Evolutionary conservation across 495 filamentous ascomycete genomes (phyloP), one percentile per base, ranked within the genome.

Genomic region (Parachaetomium inaequale): DNA sequence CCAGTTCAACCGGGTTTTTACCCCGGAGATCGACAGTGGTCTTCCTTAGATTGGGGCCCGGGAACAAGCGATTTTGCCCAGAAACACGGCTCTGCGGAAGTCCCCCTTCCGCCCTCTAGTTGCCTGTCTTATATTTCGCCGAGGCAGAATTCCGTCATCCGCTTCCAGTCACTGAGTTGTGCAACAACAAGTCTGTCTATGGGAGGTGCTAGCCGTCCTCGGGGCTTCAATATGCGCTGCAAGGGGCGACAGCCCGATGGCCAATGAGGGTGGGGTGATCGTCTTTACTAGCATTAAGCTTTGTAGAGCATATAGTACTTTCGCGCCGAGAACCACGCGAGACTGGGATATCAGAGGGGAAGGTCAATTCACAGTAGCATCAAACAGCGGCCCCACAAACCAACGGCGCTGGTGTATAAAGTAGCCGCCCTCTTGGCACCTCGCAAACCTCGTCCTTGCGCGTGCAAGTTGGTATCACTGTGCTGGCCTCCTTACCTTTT

Each of bases 31-130:
- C 29, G 8, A 1, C 50, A 53, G 15, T 3, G 46, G 23, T 7
- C 12, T 26, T n/a, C 29, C 23, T 36, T 21, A 34, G 19, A 34
- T 53, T 59, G 45, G 21, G 17, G 28, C 42, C 12, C 51, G 29
- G 52, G 52, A 40, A 26, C 19, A 55, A 55, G 52, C 52, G 32
- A 55, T 55, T 42, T 42, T 55, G 50, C 52, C 52, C 52, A 52
- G 34, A 60, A 53, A 43, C 23, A 40, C 47, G 46, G 58, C 46
- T 60, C 58, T 42, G 58, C 52, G 60, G 52, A 62, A 42, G 42
- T 7, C 51, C 29, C 26, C 40, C 60, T 43, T 62, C 60, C 60
- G 60, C 52, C 32, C 60, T 55, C 60, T 19, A 28, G 29, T 21
- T 34, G 12, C 21, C 14, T 19, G 29, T 8, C 19, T 14, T 8